A percentile compares a stretch with the other conserved stretches of the same genome.
These are phyloP conservation scores for Meripilus lineatus DNA, from an alignment of 1,284 basidiomycete genomes.

Conservation along the genomic window DNA sequence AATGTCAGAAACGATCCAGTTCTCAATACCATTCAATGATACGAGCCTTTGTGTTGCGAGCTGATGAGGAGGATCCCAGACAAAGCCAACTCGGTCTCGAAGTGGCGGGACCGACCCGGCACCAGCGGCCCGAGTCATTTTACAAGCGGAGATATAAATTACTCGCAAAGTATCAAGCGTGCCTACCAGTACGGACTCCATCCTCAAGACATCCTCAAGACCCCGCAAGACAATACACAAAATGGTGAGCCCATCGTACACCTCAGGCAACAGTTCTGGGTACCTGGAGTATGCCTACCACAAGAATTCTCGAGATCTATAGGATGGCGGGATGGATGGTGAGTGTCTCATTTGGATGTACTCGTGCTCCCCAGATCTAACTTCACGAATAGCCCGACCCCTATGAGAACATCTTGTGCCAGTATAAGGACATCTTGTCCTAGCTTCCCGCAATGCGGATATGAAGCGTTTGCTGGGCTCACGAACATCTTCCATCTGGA, in stretches of 20 bases:
- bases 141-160: too few species aligned
- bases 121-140: too few species aligned
- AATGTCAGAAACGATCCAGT: too few species aligned
- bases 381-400: neutral
- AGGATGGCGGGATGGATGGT: conserved; percentile 48
- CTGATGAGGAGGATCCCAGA: too few species aligned
- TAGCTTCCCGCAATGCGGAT: conserved; percentile 26
- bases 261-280: conserved; percentile 15
- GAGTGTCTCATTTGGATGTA: conserved; percentile 38
- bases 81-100: too few species aligned
- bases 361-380: conserved; percentile 16
- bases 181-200: too few species aligned
- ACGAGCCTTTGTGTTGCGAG: too few species aligned
- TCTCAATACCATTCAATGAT: too few species aligned
- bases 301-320: conserved; percentile 20
- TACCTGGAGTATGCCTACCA: conserved; percentile 33
- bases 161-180: too few species aligned
- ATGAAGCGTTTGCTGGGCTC: conserved; percentile 41
- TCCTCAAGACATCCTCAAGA: conserved; percentile 29
- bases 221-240: conserved; percentile 26
- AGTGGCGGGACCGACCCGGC: too few species aligned
- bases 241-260: conserved; percentile 40
- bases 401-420: conserved; percentile 16
- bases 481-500: conserved; percentile 13
- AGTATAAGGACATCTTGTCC: conserved; percentile 20